These are phyloP conservation scores for Plasmodium vivax DNA, from an alignment of 169 alveolate genomes.

Conservation along the genomic window DNA sequence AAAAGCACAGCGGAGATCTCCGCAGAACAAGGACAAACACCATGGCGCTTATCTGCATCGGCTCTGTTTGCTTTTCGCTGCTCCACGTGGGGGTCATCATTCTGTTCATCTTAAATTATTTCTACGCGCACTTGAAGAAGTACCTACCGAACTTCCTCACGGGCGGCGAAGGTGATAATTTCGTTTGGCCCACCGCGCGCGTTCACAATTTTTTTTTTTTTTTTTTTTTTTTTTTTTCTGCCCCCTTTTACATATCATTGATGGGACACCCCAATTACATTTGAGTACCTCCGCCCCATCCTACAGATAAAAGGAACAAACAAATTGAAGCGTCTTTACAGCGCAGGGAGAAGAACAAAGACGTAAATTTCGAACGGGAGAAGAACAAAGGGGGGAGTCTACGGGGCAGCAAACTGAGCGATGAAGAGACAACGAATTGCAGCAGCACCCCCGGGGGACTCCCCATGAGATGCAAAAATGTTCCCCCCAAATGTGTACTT, in stretches of 20 bases:
- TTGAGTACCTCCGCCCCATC: neutral
- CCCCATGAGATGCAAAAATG: neutral
- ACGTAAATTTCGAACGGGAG: constrained; percentile 8
- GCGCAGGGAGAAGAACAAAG: constrained; percentile 23
- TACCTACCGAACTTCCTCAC: constrained; percentile 11
- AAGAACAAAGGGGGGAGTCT: neutral
- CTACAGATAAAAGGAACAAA: neutral
- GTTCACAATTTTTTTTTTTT: neutral
- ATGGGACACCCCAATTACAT: neutral
- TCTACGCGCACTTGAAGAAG: constrained; percentile 47
- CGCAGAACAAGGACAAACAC: neutral
- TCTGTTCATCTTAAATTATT: constrained; percentile 27
- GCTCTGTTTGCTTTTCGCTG: constrained; percentile 70
- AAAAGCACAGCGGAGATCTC: neutral
- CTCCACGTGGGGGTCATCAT: constrained; percentile 42
- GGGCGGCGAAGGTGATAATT: neutral
- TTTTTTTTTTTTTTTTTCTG: neutral
- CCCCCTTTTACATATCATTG: neutral
- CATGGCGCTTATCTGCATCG: constrained; percentile 72
- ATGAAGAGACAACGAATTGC: neutral
- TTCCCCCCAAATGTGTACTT: neutral
- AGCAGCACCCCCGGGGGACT: neutral
- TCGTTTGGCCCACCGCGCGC: neutral
- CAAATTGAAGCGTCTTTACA: constrained; percentile 27
- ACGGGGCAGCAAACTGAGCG: neutral